These are phyloP conservation scores for Acanthochlamys bracteata DNA, from an alignment of 106 monocot genomes.

Conservation along the genomic window DNA sequence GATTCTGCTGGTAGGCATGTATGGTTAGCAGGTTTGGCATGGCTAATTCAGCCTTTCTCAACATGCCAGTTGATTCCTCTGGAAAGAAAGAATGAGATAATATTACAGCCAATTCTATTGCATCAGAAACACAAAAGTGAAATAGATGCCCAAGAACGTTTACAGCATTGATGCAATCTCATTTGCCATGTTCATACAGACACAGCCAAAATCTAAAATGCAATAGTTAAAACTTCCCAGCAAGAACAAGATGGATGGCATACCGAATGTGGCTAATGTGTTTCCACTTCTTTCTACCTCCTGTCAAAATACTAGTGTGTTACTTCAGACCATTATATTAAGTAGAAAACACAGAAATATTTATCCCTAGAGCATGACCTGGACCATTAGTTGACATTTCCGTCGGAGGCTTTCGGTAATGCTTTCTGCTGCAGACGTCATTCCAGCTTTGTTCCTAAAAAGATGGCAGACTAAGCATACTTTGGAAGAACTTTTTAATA, in stretches of 20 bases:
- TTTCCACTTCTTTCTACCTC: slow-evolving; percentile 84
- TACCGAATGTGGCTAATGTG: slow-evolving; percentile 81
- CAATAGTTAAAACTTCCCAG: not conserved
- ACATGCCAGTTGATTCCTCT: slow-evolving; percentile 86
- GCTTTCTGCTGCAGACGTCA: slow-evolving; percentile 91
- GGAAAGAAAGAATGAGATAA: not conserved
- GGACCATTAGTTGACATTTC: slow-evolving; percentile 87
- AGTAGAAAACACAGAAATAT: too few relatives aligned
- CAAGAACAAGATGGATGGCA: not conserved
- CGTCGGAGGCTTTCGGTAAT: slow-evolving; percentile 91
- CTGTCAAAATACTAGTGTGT: slow-evolving; percentile 24
- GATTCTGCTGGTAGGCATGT: too few relatives aligned
- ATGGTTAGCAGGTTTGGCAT: too few relatives aligned
- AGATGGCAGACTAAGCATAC: not conserved
- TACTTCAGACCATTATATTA: too few relatives aligned
- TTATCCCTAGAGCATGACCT: slow-evolving; percentile 30
- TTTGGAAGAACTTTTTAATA: not conserved
- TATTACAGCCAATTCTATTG: too few relatives aligned
- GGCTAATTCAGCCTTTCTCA: slow-evolving; percentile 43
- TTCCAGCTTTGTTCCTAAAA: slow-evolving; percentile 75
- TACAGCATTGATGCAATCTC: too few relatives aligned
- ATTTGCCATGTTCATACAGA: too few relatives aligned
- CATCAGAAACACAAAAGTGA: too few relatives aligned
- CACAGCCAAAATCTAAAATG: too few relatives aligned
- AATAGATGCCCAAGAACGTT: too few relatives aligned